Base-by-base conservation (phyloP, 2,329 filamentous ascomycete genomes). In the Botrytis byssoidea region DNA sequence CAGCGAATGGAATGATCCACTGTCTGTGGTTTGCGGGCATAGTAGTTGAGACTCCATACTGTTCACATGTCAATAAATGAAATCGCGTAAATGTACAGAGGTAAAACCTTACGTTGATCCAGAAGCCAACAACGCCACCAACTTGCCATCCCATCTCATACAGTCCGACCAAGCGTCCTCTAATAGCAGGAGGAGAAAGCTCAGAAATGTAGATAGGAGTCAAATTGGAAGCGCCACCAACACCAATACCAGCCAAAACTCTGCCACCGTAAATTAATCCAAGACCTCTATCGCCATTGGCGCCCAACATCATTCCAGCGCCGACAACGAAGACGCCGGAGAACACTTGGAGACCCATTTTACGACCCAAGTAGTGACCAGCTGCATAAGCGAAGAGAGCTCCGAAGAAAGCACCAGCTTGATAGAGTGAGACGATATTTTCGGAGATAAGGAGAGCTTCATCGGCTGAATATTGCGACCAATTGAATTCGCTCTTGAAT, bases 141-240 rank as follows among this genome's bases (percentile, higher is more conserved):
- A 88, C 84, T 82, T 91, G 90, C 82, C 88, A 91, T 40, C 88
- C 88, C 1, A 92, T 84, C 79, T 92, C 90, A 81, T 91, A 92
- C 70, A 92, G 86, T 70, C 90, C 90, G 37, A 92, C 88, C 1
- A 92, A 84, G 2, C 89, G 85, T 76, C 51, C 75, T 74, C 79
- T 78, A 78, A 76, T 79, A 79, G 35, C 76, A 75, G 51, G 77
- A 4, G 90, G 90, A 0, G 88, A 81, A 4, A 89, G 82, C 79
- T 90, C 88, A 0, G 88, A 86, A 70, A 89, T 89, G 80, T 90
- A 90, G 76, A 90, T 88, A 57, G 88, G 88, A 1, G 88, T 88
- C 81, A 91, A 86, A 79, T 90, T 89, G 59, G 88, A 90, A 65
- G 40, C 74, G 20, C 74, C 73, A 35, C 79, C 79, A n/a, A 76